phyloP scores from a whole-genome alignment of 495 filamentous ascomycete species.

The Penicillium manginii region DNA sequence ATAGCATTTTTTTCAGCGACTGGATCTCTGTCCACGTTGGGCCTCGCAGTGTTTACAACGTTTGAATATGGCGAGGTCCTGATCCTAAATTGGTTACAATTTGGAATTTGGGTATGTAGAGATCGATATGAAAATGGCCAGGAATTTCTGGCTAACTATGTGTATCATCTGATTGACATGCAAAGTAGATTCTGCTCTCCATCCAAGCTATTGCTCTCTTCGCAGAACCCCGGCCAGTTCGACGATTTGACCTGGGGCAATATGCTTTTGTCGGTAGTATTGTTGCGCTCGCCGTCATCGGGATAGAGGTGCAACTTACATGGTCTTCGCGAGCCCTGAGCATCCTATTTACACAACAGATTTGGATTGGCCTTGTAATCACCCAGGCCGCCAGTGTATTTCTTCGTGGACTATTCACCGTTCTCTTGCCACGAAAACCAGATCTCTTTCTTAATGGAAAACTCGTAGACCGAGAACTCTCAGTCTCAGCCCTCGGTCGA shows the following conservation, averaged over 20 bases:
- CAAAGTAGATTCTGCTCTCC: slow-evolving; percentile 28
- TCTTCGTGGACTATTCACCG: slow-evolving; percentile 34
- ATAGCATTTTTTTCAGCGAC: slow-evolving; percentile 24
- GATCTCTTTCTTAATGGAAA: slow-evolving; percentile 60
- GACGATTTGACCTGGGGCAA: slow-evolving; percentile 33
- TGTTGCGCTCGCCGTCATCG: slow-evolving; percentile 19
- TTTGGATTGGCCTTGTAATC: slow-evolving; percentile 25
- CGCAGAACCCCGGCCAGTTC: slow-evolving; percentile 34
- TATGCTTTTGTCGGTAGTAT: slow-evolving; percentile 37
- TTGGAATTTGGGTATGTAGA: slow-evolving; percentile 42
- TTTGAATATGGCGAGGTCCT: neutral
- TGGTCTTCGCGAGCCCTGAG: slow-evolving; percentile 14
- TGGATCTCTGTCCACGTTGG: slow-evolving; percentile 24
- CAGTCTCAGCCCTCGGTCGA: slow-evolving; percentile 60
- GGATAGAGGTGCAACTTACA: slow-evolving; percentile 23
- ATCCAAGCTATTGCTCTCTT: slow-evolving; percentile 41
- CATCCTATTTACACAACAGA: slow-evolving; percentile 3
- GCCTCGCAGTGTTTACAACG: slow-evolving; percentile 29
- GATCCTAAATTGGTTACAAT: slow-evolving; percentile 37
- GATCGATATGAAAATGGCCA: neutral
- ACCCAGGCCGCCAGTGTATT: slow-evolving; percentile 29
- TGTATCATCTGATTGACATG: neutral
- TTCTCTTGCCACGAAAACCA: slow-evolving; percentile 66
- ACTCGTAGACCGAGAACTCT: slow-evolving; percentile 66
- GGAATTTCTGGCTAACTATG: neutral